Conservation (phyloP, 371 early-diverging fungal genomes). For the Funneliformis caledonium region DNA sequence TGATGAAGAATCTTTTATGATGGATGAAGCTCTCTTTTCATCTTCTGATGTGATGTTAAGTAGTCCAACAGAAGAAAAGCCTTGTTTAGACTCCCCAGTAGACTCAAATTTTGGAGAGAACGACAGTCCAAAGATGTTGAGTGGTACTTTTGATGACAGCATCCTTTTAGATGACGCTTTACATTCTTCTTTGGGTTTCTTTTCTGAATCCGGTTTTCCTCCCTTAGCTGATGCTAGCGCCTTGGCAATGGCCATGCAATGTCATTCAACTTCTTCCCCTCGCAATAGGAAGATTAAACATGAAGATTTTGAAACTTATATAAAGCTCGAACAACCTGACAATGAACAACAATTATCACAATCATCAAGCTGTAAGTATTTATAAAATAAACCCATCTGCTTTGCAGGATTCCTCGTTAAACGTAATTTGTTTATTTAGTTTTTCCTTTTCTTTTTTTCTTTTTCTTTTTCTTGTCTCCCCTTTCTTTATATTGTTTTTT, state of each 20-base stretch:
- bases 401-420: not conserved
- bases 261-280: conserved; percentile 18
- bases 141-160: conserved; percentile 3
- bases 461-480: not conserved
- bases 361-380: conserved; percentile 10
- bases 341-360: conserved; percentile 16
- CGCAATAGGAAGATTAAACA: conserved; percentile 24
- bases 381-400: not conserved
- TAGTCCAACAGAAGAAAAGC: conserved; percentile 22
- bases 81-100: conserved; percentile 32
- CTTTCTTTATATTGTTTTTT: not conserved
- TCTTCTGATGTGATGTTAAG: conserved; percentile 31
- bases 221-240: conserved; percentile 25
- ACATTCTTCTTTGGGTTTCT: conserved; percentile 26
- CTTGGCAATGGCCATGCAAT: conserved; percentile 10
- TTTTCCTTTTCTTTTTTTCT: not conserved
- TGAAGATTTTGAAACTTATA: conserved; percentile 19
- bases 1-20: conserved; percentile 17
- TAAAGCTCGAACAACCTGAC: conserved; percentile 22
- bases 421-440: too few relatives aligned
- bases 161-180: conserved; percentile 25
- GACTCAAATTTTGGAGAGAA: conserved; percentile 16
- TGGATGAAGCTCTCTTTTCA: conserved; percentile 25
- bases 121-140: conserved; percentile 10
- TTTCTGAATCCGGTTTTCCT: not conserved